Evolutionary conservation across 2,329 filamentous ascomycete genomes (phyloP).

Genomic region (Stylonectria norvegica): DNA sequence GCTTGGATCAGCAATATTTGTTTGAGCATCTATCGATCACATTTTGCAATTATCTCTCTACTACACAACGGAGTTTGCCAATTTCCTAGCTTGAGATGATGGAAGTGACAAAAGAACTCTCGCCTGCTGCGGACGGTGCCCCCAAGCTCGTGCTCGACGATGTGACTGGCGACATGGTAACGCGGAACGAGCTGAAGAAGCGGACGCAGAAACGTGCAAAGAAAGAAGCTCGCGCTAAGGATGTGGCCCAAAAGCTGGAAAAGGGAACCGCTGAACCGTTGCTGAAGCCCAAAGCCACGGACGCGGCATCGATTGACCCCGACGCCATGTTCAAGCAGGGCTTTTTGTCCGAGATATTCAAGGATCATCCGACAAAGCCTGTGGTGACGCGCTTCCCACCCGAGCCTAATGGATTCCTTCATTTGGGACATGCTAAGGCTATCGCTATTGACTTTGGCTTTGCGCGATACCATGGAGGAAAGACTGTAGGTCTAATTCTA

Average conservation of each 20-base stretch:
- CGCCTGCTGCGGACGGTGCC: no score
- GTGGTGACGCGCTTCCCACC: conserved; percentile 75
- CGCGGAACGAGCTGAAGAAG: conserved; percentile 62
- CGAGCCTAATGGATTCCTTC: conserved; percentile 89
- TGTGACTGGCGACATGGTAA: conserved; percentile 63
- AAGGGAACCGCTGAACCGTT: conserved; percentile 25
- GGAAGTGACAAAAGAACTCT: no score
- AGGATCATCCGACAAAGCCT: conserved; percentile 58
- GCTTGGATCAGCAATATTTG: no score
- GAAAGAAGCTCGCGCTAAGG: conserved; percentile 48
- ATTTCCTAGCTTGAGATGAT: no score
- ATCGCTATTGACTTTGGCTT: conserved; percentile 97
- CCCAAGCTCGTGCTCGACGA: conserved; percentile 61
- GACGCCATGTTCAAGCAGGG: conserved; percentile 77
- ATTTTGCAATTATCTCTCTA: no score
- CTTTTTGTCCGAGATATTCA: conserved; percentile 70
- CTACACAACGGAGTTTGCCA: no score
- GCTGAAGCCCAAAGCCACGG: conserved; percentile 46
- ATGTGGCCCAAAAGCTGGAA: conserved; percentile 30
- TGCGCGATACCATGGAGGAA: conserved; percentile 76
- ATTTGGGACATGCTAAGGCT: conserved; percentile 92
- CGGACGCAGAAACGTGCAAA: conserved; percentile 55
- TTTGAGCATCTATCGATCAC: no score
- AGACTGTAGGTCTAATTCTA: conserved; percentile 33
- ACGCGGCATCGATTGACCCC: conserved; percentile 44